phyloP scores from a whole-genome alignment of 768 basidiomycete species.

The Chlorophyllum brunneum region DNA sequence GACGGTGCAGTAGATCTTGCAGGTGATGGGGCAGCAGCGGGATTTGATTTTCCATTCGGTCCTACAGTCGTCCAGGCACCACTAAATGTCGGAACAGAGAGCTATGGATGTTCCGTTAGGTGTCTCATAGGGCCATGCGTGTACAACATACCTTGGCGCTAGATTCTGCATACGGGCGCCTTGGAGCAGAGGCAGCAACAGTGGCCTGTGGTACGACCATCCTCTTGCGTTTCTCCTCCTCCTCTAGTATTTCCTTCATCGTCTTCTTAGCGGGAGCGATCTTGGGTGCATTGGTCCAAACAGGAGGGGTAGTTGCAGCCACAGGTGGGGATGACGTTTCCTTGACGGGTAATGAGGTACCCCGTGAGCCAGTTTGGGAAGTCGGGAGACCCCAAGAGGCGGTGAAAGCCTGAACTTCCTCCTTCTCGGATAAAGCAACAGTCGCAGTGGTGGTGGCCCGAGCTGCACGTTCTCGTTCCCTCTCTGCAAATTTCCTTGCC shows the following conservation, averaged over 20 bases:
- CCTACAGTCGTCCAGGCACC: slow-evolving; percentile 89
- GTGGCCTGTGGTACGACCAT: slow-evolving; percentile 51
- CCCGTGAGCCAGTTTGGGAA: slow-evolving; percentile 69
- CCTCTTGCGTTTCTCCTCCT: slow-evolving; percentile 88
- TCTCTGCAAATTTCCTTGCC: slow-evolving; percentile 68
- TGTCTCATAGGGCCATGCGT: not conserved
- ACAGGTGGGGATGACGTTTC: slow-evolving; percentile 34
- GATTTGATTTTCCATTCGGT: slow-evolving; percentile 57
- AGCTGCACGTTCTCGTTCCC: slow-evolving; percentile 61
- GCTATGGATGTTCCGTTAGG: not conserved
- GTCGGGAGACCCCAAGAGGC: slow-evolving; percentile 85
- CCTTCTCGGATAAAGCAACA: slow-evolving; percentile 35
- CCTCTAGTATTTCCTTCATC: slow-evolving; percentile 98
- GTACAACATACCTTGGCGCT: slow-evolving; percentile 57
- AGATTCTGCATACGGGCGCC: slow-evolving; percentile 77
- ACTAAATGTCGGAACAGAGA: slow-evolving; percentile 25
- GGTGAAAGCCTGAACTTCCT: slow-evolving; percentile 60
- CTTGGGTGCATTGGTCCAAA: slow-evolving; percentile 71
- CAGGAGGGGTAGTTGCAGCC: slow-evolving; percentile 32
- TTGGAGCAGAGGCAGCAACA: slow-evolving; percentile 48
- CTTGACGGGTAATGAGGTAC: slow-evolving; percentile 30
- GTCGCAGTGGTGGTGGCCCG: too few relatives aligned
- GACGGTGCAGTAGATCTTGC: slow-evolving; percentile 13
- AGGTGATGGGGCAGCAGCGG: slow-evolving; percentile 28
- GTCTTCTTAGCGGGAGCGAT: slow-evolving; percentile 71